Evolutionary conservation across 2,329 filamentous ascomycete species (phyloP).

Genomic region (Fusarium neocosmosporiellum): DNA sequence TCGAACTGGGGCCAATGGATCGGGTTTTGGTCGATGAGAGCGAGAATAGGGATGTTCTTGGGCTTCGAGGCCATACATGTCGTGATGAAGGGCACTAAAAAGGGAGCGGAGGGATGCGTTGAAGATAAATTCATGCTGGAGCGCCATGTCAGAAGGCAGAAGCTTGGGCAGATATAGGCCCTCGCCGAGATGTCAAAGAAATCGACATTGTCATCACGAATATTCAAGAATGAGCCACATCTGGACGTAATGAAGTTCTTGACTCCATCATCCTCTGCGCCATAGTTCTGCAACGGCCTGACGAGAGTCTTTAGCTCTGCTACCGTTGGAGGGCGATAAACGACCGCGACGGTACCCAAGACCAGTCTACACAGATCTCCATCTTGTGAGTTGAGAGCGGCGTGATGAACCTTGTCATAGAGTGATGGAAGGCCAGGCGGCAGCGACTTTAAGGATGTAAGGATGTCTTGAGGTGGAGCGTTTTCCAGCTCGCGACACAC

Average conservation of each 20-base stretch:
- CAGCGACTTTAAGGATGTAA: not conserved
- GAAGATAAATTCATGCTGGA: not conserved
- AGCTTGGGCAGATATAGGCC: not conserved
- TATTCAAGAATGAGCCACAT: not conserved
- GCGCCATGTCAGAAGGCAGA: not conserved
- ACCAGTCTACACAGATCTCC: accelerated
- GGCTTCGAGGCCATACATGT: no score
- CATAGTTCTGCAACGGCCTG: not conserved
- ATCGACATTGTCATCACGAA: not conserved
- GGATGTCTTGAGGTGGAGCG: not conserved
- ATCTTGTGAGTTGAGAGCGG: not conserved
- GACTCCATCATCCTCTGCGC: no score
- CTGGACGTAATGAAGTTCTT: not conserved
- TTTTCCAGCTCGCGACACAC: not conserved
- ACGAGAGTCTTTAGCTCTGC: not conserved
- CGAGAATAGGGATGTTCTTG: no score
- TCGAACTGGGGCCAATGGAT: no score
- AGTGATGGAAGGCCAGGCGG: not conserved
- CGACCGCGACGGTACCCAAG: not conserved
- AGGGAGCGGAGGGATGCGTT: no score
- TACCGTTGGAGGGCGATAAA: not conserved
- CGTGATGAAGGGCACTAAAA: no score
- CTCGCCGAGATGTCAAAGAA: not conserved
- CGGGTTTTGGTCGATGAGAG: no score
- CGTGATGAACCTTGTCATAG: not conserved